Evolutionary conservation across 2,329 filamentous ascomycete species (phyloP).

Genomic region (Trichoderma sp.): DNA sequence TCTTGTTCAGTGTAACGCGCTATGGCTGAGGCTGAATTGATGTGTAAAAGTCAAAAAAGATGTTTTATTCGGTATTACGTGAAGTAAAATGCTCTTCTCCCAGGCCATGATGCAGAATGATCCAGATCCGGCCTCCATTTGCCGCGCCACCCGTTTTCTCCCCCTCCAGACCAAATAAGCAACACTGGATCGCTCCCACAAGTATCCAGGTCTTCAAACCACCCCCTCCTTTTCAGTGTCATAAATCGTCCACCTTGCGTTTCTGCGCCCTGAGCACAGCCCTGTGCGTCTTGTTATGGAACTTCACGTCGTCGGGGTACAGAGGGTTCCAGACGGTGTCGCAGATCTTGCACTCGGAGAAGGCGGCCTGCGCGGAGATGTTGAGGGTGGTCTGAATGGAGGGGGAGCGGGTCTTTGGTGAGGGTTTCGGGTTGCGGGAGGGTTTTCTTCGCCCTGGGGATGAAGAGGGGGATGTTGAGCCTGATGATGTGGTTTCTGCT

Average conservation of each 20-base stretch:
- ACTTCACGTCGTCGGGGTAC: constrained; percentile 43
- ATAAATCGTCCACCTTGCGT: constrained; percentile 23
- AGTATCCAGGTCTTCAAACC: not conserved
- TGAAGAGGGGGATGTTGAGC: not conserved
- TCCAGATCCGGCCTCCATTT: not conserved
- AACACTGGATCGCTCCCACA: not conserved
- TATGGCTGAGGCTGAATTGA: not conserved
- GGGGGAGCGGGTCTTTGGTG: constrained; percentile 17
- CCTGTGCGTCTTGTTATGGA: constrained; percentile 40
- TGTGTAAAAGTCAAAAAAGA: not conserved
- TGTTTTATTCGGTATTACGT: not conserved
- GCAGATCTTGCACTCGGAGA: constrained; percentile 43
- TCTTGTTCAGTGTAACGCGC: not conserved
- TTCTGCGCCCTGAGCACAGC: constrained; percentile 31
- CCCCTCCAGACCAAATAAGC: not conserved
- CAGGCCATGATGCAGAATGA: not conserved
- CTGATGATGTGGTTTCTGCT: not conserved
- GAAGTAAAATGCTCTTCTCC: not conserved
- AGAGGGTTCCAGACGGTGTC: constrained; percentile 45
- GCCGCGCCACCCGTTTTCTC: not conserved
- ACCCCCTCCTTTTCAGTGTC: not conserved
- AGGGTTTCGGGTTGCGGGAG: not conserved
- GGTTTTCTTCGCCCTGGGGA: not conserved
- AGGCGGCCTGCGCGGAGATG: constrained; percentile 40
- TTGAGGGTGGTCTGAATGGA: constrained; percentile 44